A percentile compares a stretch with the other conserved stretches of the same genome.
phyloP scores from a whole-genome alignment of 164 flowering plant genomes.

The Vitis rotundifolia region DNA sequence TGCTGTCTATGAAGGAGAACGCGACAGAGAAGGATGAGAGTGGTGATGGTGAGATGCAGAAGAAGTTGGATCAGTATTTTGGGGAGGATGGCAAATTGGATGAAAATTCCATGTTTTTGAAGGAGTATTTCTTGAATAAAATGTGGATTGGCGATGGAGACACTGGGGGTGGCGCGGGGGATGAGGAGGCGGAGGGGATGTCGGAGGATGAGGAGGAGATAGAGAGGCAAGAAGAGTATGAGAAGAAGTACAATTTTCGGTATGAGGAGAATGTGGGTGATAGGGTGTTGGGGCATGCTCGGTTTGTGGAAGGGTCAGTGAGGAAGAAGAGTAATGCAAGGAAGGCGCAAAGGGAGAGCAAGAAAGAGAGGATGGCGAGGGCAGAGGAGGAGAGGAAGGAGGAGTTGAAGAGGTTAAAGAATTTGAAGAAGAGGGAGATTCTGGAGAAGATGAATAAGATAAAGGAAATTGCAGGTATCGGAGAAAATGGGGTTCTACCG shows the following conservation, averaged over 20 bases:
- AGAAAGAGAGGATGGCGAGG: conserved; percentile 69
- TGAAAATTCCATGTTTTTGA: conserved; percentile 64
- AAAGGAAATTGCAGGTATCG: conserved; percentile 62
- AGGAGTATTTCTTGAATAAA: conserved; percentile 55
- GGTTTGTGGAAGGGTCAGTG: conserved; percentile 72
- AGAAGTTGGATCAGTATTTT: conserved; percentile 63
- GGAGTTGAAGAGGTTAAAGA: conserved; percentile 91
- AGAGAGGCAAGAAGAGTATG: conserved; percentile 70
- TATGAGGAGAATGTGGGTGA: conserved; percentile 78
- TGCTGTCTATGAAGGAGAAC: conserved; percentile 52
- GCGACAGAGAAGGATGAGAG: conserved; percentile 21
- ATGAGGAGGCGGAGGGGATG: conserved; percentile 22
- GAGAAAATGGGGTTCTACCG: conserved; percentile 30
- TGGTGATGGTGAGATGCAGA: conserved; percentile 32
- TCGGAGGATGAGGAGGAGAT: conserved; percentile 76
- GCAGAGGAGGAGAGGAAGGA: conserved; percentile 75
- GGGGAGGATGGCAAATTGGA: conserved; percentile 64
- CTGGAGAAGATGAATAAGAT: conserved; percentile 68
- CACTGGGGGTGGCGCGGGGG: conserved; percentile 4
- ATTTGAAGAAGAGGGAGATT: conserved; percentile 86
- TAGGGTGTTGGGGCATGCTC: conserved; percentile 63
- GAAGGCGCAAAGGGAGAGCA: conserved; percentile 70
- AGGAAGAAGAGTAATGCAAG: conserved; percentile 75
- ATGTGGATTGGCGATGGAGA: conserved; percentile 53
- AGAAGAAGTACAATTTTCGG: conserved; percentile 55